phyloP scores from a whole-genome alignment of 1,139 yeast species.

The Pichiaceae sp. region DNA sequence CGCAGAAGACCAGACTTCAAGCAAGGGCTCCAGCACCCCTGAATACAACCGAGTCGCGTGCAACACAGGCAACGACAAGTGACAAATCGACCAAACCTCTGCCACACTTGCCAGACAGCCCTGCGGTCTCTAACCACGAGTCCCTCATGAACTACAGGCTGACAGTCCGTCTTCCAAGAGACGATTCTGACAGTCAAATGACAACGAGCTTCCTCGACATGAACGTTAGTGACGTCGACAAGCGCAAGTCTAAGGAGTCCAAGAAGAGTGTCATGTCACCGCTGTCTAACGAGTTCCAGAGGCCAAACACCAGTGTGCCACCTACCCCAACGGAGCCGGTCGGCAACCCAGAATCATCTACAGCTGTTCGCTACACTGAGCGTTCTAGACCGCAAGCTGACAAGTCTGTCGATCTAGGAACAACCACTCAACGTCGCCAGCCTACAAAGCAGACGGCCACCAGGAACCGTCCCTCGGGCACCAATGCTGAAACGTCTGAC shows the following conservation, averaged over 20 bases:
- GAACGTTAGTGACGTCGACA: neutral
- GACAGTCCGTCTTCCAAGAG: constrained; percentile 13
- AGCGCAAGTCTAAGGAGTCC: neutral
- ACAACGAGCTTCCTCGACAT: constrained; percentile 13
- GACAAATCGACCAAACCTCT: constrained; percentile 1
- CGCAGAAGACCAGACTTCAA: neutral
- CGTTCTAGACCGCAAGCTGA: neutral
- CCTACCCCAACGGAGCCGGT: neutral
- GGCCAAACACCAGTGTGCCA: neutral
- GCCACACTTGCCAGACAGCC: constrained; percentile 8
- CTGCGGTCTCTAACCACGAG: constrained; percentile 11
- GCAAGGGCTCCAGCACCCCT: neutral
- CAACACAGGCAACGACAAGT: neutral
- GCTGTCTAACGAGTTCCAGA: neutral
- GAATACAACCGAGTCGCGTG: too few species aligned
- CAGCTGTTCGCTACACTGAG: neutral
- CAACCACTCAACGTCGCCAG: neutral
- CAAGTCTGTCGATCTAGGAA: neutral
- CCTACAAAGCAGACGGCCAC: neutral
- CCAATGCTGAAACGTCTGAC: neutral
- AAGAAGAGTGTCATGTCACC: neutral
- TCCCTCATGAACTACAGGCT: constrained; percentile 16
- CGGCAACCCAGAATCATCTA: neutral
- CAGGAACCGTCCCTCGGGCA: neutral
- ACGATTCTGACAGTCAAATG: constrained; percentile 13